A percentile compares a stretch with the other conserved stretches of the same genome.
Evolutionary conservation across 371 early-diverging fungal genomes (phyloP).

Genomic region (Racocetra persica): DNA sequence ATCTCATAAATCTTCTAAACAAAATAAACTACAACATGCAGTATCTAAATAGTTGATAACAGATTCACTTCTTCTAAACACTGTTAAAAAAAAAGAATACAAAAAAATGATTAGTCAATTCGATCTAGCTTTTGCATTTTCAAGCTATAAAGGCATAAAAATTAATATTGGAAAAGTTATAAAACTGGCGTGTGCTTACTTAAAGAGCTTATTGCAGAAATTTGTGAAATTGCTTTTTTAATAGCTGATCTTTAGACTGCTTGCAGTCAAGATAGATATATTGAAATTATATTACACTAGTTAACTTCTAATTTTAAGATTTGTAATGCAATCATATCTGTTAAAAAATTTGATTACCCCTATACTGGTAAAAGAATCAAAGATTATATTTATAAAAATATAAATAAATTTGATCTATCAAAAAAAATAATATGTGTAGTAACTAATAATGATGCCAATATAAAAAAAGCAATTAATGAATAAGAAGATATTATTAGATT

Average conservation of each 20-base stretch:
- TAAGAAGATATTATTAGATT: neutral
- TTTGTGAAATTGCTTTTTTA: too few species aligned
- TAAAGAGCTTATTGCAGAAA: too few species aligned
- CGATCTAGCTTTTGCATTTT: too few species aligned
- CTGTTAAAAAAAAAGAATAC: too few species aligned
- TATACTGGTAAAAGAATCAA: conserved; percentile 23
- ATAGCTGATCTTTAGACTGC: neutral
- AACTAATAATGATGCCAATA: conserved; percentile 8
- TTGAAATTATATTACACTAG: conserved; percentile 14
- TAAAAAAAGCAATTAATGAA: neutral
- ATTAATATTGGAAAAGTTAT: too few species aligned
- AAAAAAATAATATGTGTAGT: neutral
- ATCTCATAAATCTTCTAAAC: too few species aligned
- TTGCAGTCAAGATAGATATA: neutral
- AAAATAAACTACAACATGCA: too few species aligned
- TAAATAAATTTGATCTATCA: neutral
- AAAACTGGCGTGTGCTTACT: too few species aligned
- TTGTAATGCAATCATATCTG: neutral
- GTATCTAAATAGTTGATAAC: too few species aligned
- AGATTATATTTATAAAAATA: neutral
- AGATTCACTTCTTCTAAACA: too few species aligned
- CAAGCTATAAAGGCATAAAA: too few species aligned
- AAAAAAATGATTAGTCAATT: too few species aligned
- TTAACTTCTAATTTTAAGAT: conserved; percentile 9
- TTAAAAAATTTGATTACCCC: conserved; percentile 7